These are phyloP conservation scores for Tothia fuscella DNA, from an alignment of 2,329 filamentous ascomycete species.

Conservation along the genomic window DNA sequence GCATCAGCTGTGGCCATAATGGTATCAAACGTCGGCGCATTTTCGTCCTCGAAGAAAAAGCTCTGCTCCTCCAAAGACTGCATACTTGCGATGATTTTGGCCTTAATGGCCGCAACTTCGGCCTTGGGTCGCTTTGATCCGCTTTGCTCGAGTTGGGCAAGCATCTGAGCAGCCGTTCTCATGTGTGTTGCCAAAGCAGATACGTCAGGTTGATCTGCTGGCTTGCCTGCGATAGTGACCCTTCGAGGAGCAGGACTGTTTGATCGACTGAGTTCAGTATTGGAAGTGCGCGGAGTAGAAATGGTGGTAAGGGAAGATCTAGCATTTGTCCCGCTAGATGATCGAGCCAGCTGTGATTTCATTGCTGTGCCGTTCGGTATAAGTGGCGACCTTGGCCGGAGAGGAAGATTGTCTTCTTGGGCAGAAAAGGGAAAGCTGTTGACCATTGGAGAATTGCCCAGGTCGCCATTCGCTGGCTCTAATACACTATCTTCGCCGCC, in stretches of 20 bases:
- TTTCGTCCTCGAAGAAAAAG: conserved; percentile 59
- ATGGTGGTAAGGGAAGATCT: conserved; percentile 48
- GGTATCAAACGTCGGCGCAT: conserved; percentile 64
- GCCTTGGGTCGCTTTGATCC: conserved; percentile 67
- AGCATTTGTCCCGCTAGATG: conserved; percentile 45
- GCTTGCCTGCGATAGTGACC: conserved; percentile 47
- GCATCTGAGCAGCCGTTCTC: conserved; percentile 77
- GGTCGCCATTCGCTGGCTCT: conserved; percentile 67
- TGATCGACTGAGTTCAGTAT: conserved; percentile 54
- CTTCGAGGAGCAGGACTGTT: conserved; percentile 53
- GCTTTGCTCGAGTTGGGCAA: conserved; percentile 70
- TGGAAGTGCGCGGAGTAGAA: conserved; percentile 57
- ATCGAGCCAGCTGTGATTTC: conserved; percentile 22
- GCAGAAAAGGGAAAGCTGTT: conserved; percentile 23
- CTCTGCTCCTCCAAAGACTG: conserved; percentile 77
- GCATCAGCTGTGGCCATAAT: conserved; percentile 65
- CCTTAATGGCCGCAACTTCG: conserved; percentile 72
- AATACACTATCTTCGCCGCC: conserved; percentile 59
- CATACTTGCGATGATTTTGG: conserved; percentile 85
- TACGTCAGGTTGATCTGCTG: conserved; percentile 64
- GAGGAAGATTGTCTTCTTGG: conserved; percentile 34
- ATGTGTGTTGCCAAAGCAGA: conserved; percentile 77
- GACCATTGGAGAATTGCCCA: conserved; percentile 61
- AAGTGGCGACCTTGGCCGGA: conserved; percentile 14
- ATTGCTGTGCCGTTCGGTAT: not conserved